A percentile compares a stretch with the other conserved stretches of the same genome.
phyloP scores from a whole-genome alignment of 2,329 filamentous ascomycete genomes.

The Cordyceps fumosorosea region DNA sequence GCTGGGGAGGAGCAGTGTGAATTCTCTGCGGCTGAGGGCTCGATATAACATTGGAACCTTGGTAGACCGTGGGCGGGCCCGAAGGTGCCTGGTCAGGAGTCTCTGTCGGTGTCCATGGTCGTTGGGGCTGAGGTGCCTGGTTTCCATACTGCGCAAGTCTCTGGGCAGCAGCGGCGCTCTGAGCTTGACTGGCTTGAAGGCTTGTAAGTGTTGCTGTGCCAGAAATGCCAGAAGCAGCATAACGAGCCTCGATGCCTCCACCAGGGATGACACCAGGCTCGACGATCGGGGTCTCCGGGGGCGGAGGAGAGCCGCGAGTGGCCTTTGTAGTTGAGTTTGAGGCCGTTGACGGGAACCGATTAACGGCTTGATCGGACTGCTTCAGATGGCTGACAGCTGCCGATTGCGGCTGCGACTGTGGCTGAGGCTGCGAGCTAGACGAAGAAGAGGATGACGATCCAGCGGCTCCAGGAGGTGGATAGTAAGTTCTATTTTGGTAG shows the following conservation, averaged over 20 bases:
- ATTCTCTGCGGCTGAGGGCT: constrained; percentile 39
- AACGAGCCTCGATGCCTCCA: constrained; percentile 83
- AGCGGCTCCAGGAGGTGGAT: constrained; percentile 47
- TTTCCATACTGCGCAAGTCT: constrained; percentile 69
- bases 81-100: constrained; percentile 78
- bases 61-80: constrained; percentile 85
- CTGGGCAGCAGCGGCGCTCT: constrained; percentile 77
- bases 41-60: constrained; percentile 68
- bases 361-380: constrained; percentile 45
- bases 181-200: constrained; percentile 50
- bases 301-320: constrained; percentile 85
- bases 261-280: constrained; percentile 64
- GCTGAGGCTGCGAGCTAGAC: constrained; percentile 21
- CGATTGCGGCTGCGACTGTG: constrained; percentile 15
- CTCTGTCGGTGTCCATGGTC: constrained; percentile 95
- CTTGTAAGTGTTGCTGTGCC: constrained; percentile 76
- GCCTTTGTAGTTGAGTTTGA: constrained; percentile 91
- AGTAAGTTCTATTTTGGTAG: constrained; percentile 53
- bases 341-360: constrained; percentile 69
- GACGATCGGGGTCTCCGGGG: constrained; percentile 82
- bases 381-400: constrained; percentile 19
- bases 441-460: constrained; percentile 28
- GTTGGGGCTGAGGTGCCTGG: constrained; percentile 27
- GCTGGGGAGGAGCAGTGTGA: constrained; percentile 38
- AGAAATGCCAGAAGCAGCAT: constrained; percentile 85